Evolutionary conservation across 805 yeast species (phyloP), one percentile per base, ranked within the genome.

Genomic region (Candida orba): DNA sequence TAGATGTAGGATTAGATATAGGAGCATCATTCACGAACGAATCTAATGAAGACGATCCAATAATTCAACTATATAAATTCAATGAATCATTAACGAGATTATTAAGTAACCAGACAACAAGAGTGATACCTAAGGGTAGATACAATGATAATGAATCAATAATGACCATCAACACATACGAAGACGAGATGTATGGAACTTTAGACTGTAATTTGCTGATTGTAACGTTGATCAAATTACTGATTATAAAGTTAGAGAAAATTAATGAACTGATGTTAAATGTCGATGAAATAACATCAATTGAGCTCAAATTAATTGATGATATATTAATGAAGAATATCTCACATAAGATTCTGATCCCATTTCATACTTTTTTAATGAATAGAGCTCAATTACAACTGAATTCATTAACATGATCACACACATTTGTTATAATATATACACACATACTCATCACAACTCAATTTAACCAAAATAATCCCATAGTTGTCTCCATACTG

Each of bases 1-100:
- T 40, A 5, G 38, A 40, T 6, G 9, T 40, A 5, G 42, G 42
- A 3, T 24, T 40, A 8, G 8, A 30, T 4, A 29, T 40, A 18
- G 42, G 42, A 5, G 4, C 34, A 2, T 15, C 18, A 5, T 22
- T 40, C 20, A 27, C 34, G 8, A 18, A 20, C 12, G 34, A 37
- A 18, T 20, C 33, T 4, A 13, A 40, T 1, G 44, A 44, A 13
- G 52, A 51, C 6, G 54, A 51, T 5, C 35, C 48, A 7, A 48
- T 52, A 1, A 45, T 49, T 7, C 52, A 52, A 33, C 38, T 58
- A 3, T 58, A 58, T 48, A 52, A 51, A 32, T 49, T 58, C 38
- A 56, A 58, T 27, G 60, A 57, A 44, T 49, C 56, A 2, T 40
- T 58, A 7, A 53, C 60, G 12, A 40, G 60, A 15, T 37, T 57